Evolutionary conservation across 768 basidiomycete species (phyloP), one percentile per base, ranked within the genome.

Genomic region (Daedaleopsis sinensis): DNA sequence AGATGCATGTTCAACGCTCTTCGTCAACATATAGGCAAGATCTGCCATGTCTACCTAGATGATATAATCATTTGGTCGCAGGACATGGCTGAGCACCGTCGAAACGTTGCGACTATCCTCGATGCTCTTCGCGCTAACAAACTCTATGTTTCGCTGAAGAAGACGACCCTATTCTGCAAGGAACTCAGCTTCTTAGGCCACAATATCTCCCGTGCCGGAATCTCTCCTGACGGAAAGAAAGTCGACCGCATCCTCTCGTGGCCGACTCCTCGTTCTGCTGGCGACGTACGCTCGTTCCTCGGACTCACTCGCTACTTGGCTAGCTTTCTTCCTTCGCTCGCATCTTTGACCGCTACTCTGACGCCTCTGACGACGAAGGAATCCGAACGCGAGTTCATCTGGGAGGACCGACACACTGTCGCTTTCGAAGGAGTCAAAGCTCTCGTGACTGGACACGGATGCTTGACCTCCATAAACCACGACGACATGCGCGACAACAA

Each of bases 41-140:
- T n/a, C n/a, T n/a, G n/a, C n/a, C n/a, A n/a, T 57, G 72, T 80
- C 0, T 82, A 82, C 59, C 67, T 82, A 0, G 78, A 83, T 55
- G 74, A 82, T 52, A 78, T 82, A 42, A 68, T 82, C 15, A 79
- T 82, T 21, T 82, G 77, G 76, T 83, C 79, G 0, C 11, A n/a
- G n/a, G n/a, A n/a, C n/a, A n/a, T n/a, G n/a, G n/a, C n/a, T n/a
- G n/a, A n/a, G n/a, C n/a, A n/a, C 54, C 32, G 50, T 7, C 11
- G 46, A 5, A 55, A 74, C 43, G 62, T 74, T 6, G 15, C 23
- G 2, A 54, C 53, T 16, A 55, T 75, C 9, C 54, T 75, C 18
- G 12, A 42, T 0, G 63, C 66, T 0, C 60, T 74, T 2, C 63
- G 65, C 0, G 27, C 42, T 35, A 61, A 57, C 5, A 19, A 49